Evolutionary conservation across 257 asterid genomes (phyloP).

Genomic region (Lycium ferocissimum): DNA sequence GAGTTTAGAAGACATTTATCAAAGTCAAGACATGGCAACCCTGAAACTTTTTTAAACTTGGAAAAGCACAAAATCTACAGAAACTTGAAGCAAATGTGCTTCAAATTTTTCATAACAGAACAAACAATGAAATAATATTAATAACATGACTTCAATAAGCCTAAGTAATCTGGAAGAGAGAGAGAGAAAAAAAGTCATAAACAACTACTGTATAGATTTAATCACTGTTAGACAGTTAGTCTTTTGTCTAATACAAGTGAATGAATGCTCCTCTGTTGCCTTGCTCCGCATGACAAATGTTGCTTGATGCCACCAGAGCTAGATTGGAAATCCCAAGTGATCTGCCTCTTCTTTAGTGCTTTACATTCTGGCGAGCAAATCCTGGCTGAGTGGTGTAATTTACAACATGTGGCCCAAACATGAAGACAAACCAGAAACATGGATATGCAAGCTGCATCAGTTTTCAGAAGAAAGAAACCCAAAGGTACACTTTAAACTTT

Average conservation of each 20-base stretch:
- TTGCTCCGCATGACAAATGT: neutral
- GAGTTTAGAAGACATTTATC: neutral
- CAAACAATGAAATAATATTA: conserved; percentile 27
- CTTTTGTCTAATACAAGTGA: conserved; percentile 21
- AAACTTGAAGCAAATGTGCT: conserved; percentile 11
- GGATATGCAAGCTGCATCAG: conserved; percentile 56
- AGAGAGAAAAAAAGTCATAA: neutral
- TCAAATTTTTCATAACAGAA: neutral
- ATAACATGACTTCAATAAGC: conserved; percentile 18
- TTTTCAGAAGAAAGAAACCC: conserved; percentile 36
- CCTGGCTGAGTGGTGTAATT: conserved; percentile 59
- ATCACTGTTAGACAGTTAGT: conserved; percentile 28
- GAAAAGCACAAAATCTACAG: neutral
- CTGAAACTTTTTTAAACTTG: neutral
- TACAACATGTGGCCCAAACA: conserved; percentile 42
- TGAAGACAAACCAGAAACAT: conserved; percentile 45
- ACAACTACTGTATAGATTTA: neutral
- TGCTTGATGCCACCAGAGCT: neutral
- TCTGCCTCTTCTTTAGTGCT: conserved; percentile 37
- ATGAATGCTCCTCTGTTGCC: neutral
- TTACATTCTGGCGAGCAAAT: conserved; percentile 57
- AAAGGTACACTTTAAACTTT: conserved; percentile 30
- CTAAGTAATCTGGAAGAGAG: neutral
- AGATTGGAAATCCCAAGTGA: neutral
- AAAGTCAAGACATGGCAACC: neutral